phyloP scores from a whole-genome alignment of 1,139 yeast species.

The Lodderomyces metapsilosis region DNA sequence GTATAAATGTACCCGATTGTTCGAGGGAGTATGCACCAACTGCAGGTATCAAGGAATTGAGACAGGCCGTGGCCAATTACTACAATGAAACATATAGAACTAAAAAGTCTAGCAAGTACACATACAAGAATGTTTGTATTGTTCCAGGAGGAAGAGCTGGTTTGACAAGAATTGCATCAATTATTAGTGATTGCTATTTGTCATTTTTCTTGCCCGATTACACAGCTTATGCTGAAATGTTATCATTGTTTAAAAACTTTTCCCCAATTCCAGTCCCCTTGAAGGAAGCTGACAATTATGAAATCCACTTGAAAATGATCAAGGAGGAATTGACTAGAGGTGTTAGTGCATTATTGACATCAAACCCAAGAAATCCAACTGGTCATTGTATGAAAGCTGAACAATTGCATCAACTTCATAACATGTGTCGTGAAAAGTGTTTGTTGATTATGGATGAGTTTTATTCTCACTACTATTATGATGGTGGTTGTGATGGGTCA shows the following conservation, averaged over 20 bases:
- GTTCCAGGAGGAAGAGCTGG: conserved; percentile 76
- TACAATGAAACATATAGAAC: conserved; percentile 59
- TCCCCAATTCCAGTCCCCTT: conserved; percentile 69
- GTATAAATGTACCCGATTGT: conserved; percentile 50
- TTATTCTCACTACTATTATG: conserved; percentile 63
- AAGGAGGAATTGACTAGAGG: conserved; percentile 59
- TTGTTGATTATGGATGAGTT: conserved; percentile 68
- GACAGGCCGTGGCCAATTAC: conserved; percentile 62
- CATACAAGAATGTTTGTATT: conserved; percentile 64
- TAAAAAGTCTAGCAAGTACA: conserved; percentile 52
- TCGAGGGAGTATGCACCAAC: conserved; percentile 66
- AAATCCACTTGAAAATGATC: conserved; percentile 56
- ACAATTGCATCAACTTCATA: conserved; percentile 53
- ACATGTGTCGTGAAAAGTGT: conserved; percentile 57
- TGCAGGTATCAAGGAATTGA: conserved; percentile 56
- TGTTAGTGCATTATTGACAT: conserved; percentile 59
- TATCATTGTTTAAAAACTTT: conserved; percentile 63
- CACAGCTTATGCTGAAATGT: conserved; percentile 73
- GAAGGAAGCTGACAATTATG: conserved; percentile 59
- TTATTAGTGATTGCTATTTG: conserved; percentile 59
- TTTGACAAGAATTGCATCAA: conserved; percentile 64
- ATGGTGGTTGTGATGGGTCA: conserved; percentile 56
- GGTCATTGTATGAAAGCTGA: conserved; percentile 56
- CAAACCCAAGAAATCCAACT: conserved; percentile 69
- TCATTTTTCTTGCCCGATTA: conserved; percentile 68